A percentile compares a stretch with the other conserved stretches of the same genome.
Evolutionary conservation across 352 stramenopile species (phyloP).

Genomic region (Pythium oligandrum): DNA sequence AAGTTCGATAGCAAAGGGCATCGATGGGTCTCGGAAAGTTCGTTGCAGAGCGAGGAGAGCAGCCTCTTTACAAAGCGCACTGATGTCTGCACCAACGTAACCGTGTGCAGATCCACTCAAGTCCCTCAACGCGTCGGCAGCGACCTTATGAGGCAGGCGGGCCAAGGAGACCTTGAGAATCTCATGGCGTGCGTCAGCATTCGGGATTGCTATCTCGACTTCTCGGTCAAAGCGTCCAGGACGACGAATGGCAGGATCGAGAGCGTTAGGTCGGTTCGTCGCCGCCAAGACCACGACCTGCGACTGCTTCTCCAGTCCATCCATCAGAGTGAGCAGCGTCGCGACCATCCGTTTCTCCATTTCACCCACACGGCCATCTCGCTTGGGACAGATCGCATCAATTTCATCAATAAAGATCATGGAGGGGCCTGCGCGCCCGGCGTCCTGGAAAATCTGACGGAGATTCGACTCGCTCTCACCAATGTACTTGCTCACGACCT

Average conservation of each 20-base stretch:
- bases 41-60: slow-evolving; percentile 61
- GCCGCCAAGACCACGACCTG: slow-evolving; percentile 74
- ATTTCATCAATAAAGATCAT: slow-evolving; percentile 89
- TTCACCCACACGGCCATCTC: slow-evolving; percentile 71
- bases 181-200: slow-evolving; percentile 88
- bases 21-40: slow-evolving; percentile 15
- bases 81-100: slow-evolving; percentile 89
- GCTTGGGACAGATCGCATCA: slow-evolving; percentile 86
- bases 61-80: slow-evolving; percentile 73
- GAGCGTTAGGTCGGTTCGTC: slow-evolving; percentile 85
- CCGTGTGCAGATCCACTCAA: slow-evolving; percentile 94
- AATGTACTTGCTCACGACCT: slow-evolving; percentile 94
- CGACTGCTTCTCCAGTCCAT: slow-evolving; percentile 60
- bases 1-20: slow-evolving; percentile 44
- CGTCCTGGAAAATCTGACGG: slow-evolving; percentile 56
- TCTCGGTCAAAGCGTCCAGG: slow-evolving; percentile 96
- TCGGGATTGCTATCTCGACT: slow-evolving; percentile 95
- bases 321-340: slow-evolving; percentile 88
- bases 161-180: slow-evolving; percentile 91
- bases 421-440: slow-evolving; percentile 39
- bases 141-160: slow-evolving; percentile 78
- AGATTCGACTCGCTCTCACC: slow-evolving; percentile 89
- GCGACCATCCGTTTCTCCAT: slow-evolving; percentile 84
- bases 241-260: slow-evolving; percentile 91
- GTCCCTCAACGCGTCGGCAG: slow-evolving; percentile 84